Evolutionary conservation across 2,329 filamentous ascomycete genomes (phyloP).

Genomic region (Alternaria solani): DNA sequence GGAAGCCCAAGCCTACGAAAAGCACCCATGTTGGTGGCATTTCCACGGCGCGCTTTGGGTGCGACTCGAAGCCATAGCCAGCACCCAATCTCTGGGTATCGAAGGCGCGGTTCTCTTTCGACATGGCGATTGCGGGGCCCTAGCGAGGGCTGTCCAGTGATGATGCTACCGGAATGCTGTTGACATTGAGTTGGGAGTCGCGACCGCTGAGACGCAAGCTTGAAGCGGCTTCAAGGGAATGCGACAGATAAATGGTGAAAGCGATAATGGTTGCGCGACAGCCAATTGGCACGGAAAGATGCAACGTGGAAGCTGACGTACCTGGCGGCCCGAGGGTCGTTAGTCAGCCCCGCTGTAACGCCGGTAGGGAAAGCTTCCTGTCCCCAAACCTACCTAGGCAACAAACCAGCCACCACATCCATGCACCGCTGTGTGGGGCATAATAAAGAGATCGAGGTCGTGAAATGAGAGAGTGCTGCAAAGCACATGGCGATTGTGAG

Average conservation of each 20-base stretch:
- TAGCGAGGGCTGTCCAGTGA: constrained; percentile 18
- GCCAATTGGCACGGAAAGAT: constrained; percentile 42
- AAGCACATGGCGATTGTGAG: too few species aligned
- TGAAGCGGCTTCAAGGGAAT: neutral
- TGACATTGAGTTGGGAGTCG: constrained; percentile 29
- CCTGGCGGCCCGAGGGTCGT: constrained; percentile 15
- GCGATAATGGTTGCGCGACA: constrained; percentile 25
- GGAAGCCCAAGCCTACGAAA: constrained; percentile 33
- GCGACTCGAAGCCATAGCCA: constrained; percentile 41
- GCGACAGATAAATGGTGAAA: constrained; percentile 9
- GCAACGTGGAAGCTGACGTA: constrained; percentile 47
- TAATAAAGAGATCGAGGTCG: too few species aligned
- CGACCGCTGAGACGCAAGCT: constrained; percentile 10
- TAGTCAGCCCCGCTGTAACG: constrained; percentile 2
- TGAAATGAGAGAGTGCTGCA: too few species aligned
- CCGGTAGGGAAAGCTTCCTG: neutral
- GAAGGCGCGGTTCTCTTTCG: constrained; percentile 37
- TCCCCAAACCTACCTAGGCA: neutral
- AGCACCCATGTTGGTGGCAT: constrained; percentile 47
- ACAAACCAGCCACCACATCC: neutral
- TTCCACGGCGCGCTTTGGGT: constrained; percentile 30
- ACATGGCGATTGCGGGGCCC: constrained; percentile 25
- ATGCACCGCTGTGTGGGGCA: too few species aligned
- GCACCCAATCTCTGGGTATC: constrained; percentile 30
- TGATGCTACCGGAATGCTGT: constrained; percentile 28